Base-by-base conservation (phyloP, 176 grass and related monocot genomes). In the Melocanna baccifera region DNA sequence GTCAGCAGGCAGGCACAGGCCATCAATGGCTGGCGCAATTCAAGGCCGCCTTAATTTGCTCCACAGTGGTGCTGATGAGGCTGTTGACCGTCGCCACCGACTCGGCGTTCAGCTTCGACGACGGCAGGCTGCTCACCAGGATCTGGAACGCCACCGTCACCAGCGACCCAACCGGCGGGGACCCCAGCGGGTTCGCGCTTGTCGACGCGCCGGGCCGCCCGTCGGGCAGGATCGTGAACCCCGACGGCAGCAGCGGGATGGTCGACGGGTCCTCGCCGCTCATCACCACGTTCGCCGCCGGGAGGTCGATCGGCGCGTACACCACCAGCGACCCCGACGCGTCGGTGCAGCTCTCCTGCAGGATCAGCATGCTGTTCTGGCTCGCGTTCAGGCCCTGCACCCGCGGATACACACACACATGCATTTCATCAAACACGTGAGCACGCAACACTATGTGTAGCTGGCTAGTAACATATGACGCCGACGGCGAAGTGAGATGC, bases 141-240 rank as follows among this genome's bases (percentile, higher is more conserved):
- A 95, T 92, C 86, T 90, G 90, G 63, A 95, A 95, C 34, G 90
- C 93, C 78, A 95, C 90, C 2, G 93, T 95, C 61, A 95, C 81
- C n/a, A 95, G 79, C 14, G 93, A 95, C 13, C 93, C 93, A 0
- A 70, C 5, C 26, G 76, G 22, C 23, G 45, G 37, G 20, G 46
- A 12, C 34, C 19, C 36, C 16, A 32, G 39, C 32, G 45, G 71
- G 71, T 12, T 22, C 19, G 48, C 62, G 53, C 42, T 32, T 25
- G 59, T 6, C 52, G 88, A 50, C 22, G 42, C 32, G 9, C 55
- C 73, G 7, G 81, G 25, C 26, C 86, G 82, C 7, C 88, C 91
- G 62, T 95, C 90, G 55, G 93, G 93, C 22, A 90, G 26, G 47
- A 95, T 95, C 22, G 89, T 83, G 85, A 95, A 95, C 6, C 93